Conservation (phyloP, 2,329 filamentous ascomycete genomes). For the Exophiala alcalophila region DNA sequence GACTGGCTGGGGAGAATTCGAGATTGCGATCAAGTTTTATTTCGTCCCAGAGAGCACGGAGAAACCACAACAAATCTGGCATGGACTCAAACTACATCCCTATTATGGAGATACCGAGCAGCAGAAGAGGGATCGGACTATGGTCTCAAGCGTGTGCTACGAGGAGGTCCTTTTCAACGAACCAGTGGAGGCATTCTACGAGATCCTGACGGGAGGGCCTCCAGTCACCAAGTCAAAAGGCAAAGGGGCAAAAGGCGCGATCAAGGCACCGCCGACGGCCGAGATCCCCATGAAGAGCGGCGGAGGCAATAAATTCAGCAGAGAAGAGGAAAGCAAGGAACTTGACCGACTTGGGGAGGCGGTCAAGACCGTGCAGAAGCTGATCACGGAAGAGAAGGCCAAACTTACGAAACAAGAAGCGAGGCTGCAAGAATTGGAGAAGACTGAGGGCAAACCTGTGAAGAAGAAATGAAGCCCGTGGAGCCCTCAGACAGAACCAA, state of each 20-base stretch:
- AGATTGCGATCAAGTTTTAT: slow-evolving; percentile 91
- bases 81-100: slow-evolving; percentile 85
- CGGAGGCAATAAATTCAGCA: slow-evolving; percentile 69
- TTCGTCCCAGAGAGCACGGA: slow-evolving; percentile 84
- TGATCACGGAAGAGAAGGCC: slow-evolving; percentile 64
- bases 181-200: slow-evolving; percentile 83
- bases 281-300: slow-evolving; percentile 68
- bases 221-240: slow-evolving; percentile 46
- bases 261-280: slow-evolving; percentile 64
- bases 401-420: slow-evolving; percentile 60
- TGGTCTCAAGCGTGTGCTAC: slow-evolving; percentile 76
- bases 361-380: slow-evolving; percentile 56
- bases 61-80: slow-evolving; percentile 94
- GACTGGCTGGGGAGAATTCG: slow-evolving; percentile 97
- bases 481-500: too few species aligned
- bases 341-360: slow-evolving; percentile 62
- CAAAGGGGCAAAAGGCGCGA: slow-evolving; percentile 44
- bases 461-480: slow-evolving; percentile 31
- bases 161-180: slow-evolving; percentile 98
- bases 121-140: slow-evolving; percentile 61
- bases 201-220: slow-evolving; percentile 73
- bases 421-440: slow-evolving; percentile 52
- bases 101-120: slow-evolving; percentile 77
- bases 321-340: slow-evolving; percentile 67
- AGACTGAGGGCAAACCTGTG: slow-evolving; percentile 38